Percentiles rank a stretch among this genome's conserved stretches.
Conservation (phyloP, 2,329 filamentous ascomycete genomes). For the Aspergillus uvarum region DNA sequence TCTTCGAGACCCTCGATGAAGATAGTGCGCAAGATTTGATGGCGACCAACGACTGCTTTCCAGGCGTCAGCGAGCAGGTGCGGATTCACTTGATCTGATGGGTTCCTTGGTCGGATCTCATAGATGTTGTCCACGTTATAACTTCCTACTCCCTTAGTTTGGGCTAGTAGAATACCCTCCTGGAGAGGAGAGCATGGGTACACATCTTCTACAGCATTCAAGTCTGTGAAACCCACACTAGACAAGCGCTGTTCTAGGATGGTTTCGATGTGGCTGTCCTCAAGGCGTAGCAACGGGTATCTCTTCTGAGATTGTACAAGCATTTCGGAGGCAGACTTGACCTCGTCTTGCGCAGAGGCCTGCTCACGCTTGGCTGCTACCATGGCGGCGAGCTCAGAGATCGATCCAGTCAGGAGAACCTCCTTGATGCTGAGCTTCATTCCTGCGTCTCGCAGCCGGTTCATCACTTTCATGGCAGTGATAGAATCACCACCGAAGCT, state of each 20-base stretch:
- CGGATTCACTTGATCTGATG: not conserved
- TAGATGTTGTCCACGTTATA: not conserved
- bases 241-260: not conserved
- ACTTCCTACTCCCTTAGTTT: not conserved
- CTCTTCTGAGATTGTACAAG: not conserved
- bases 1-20: not conserved
- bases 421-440: not conserved
- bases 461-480: slow-evolving; percentile 9
- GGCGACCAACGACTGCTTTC: not conserved
- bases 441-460: not conserved
- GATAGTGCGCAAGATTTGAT: not conserved
- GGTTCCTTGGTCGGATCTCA: not conserved
- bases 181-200: not conserved
- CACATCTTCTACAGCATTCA: not conserved
- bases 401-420: not conserved
- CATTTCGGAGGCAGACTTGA: not conserved
- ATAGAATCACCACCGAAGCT: slow-evolving; percentile 11
- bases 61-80: not conserved
- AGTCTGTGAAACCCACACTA: not conserved
- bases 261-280: not conserved
- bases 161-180: not conserved
- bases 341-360: not conserved
- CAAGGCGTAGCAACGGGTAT: not conserved
- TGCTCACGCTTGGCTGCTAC: not conserved
- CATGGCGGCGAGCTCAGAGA: not conserved